phyloP scores from a whole-genome alignment of 192 early-diverging fungal genomes.

The Coemansia sp. region DNA sequence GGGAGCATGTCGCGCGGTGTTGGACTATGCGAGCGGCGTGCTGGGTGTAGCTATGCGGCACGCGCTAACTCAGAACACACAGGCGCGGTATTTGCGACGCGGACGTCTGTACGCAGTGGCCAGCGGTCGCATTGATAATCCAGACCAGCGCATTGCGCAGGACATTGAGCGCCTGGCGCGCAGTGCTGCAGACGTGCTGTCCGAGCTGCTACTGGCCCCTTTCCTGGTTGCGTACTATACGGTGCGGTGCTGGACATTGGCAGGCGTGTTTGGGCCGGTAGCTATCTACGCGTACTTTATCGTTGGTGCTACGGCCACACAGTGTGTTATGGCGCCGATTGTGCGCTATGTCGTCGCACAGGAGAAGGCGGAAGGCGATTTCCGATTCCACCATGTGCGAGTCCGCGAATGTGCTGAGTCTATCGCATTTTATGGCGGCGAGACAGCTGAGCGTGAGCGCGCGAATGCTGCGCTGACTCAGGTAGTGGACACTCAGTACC shows the following conservation, averaged over 20 bases:
- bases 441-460: slow-evolving; percentile 59
- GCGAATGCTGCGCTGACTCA: slow-evolving; percentile 59
- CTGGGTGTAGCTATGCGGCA: slow-evolving; percentile 64
- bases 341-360: slow-evolving; percentile 70
- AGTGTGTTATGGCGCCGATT: slow-evolving; percentile 71
- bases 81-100: slow-evolving; percentile 61
- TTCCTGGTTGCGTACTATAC: slow-evolving; percentile 79
- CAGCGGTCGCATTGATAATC: slow-evolving; percentile 65
- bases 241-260: slow-evolving; percentile 63
- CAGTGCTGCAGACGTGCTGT: slow-evolving; percentile 53
- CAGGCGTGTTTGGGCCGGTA: slow-evolving; percentile 67
- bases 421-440: slow-evolving; percentile 81
- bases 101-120: slow-evolving; percentile 63
- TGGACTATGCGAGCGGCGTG: slow-evolving; percentile 63
- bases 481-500: slow-evolving; percentile 57
- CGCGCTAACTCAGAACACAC: slow-evolving; percentile 64
- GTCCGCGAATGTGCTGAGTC: slow-evolving; percentile 73
- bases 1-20: slow-evolving; percentile 60
- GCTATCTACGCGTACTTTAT: slow-evolving; percentile 74
- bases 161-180: slow-evolving; percentile 79
- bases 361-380: slow-evolving; percentile 81
- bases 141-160: slow-evolving; percentile 88
- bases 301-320: slow-evolving; percentile 61
- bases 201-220: slow-evolving; percentile 70
- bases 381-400: slow-evolving; percentile 72